A percentile compares a stretch with the other conserved stretches of the same genome.
phyloP scores from a whole-genome alignment of 345 rosid species.

The Moringa oleifera region DNA sequence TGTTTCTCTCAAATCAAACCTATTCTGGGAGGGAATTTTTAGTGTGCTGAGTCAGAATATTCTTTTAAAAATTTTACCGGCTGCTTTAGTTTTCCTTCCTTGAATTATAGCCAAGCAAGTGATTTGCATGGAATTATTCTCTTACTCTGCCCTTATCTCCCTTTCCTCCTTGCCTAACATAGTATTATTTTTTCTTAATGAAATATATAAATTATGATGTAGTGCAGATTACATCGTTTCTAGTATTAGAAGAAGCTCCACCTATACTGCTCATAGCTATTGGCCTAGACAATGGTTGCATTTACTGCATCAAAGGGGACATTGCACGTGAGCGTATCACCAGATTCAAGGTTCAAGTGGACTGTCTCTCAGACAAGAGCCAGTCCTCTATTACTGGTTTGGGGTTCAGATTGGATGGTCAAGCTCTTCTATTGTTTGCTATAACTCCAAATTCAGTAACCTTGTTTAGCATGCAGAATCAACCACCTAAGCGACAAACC shows the following conservation, averaged over 20 bases:
- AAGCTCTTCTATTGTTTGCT: constrained; percentile 76
- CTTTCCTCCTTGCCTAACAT: too few species aligned
- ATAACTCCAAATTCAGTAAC: constrained; percentile 73
- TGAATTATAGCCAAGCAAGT: not conserved
- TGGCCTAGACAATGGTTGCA: constrained; percentile 77
- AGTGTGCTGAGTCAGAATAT: not conserved
- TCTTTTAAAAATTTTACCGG: too few species aligned
- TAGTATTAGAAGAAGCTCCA: constrained; percentile 94
- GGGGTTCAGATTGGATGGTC: constrained; percentile 89
- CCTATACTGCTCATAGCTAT: constrained; percentile 86
- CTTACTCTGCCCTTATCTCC: not conserved
- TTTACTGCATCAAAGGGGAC: constrained; percentile 95
- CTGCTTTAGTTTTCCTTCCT: not conserved
- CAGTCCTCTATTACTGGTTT: constrained; percentile 57
- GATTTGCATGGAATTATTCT: not conserved
- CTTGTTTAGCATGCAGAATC: constrained; percentile 68
- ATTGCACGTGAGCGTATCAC: constrained; percentile 91
- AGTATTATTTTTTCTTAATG: not conserved
- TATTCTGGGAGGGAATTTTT: not conserved
- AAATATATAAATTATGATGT: not conserved
- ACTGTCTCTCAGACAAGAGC: constrained; percentile 34
- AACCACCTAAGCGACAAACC: constrained; percentile 69
- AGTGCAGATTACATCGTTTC: constrained; percentile 83
- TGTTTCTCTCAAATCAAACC: not conserved
- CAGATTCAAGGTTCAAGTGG: constrained; percentile 81